Percentiles rank a stretch among this genome's conserved stretches.
These are phyloP conservation scores for Xylaria sp. DNA, from an alignment of 495 filamentous ascomycete genomes.

Conservation along the genomic window DNA sequence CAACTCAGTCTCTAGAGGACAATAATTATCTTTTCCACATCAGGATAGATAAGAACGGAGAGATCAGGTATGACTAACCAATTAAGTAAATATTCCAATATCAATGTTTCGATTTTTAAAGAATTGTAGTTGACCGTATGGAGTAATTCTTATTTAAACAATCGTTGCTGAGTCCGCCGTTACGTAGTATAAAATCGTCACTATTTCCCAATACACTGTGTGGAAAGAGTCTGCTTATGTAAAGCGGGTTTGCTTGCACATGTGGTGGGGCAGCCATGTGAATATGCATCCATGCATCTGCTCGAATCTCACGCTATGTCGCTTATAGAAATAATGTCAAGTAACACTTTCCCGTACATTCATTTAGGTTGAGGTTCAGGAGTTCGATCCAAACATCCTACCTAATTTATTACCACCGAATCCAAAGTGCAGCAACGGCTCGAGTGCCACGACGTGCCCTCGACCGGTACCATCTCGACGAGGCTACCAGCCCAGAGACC, in stretches of 20 bases:
- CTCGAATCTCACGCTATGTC: not conserved
- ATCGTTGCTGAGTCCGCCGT: too few relatives aligned
- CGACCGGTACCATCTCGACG: slow-evolving; percentile 1
- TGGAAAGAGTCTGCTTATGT: not conserved
- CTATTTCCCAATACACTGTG: not conserved
- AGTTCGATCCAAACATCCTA: slow-evolving; percentile 8
- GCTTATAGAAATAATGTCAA: slow-evolving; percentile 21
- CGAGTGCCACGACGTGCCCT: not conserved
- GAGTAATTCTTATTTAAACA: too few relatives aligned
- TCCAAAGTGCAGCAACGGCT: not conserved
- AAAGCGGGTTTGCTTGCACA: too few relatives aligned
- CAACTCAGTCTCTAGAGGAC: too few relatives aligned
- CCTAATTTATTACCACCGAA: not conserved
- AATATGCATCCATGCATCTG: not conserved
- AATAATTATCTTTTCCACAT: too few relatives aligned
- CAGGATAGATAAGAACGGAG: too few relatives aligned
- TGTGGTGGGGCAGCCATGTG: slow-evolving; percentile 15
- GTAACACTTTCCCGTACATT: not conserved
- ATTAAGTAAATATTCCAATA: too few relatives aligned
- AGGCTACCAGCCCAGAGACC: not conserved
- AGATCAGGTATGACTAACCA: too few relatives aligned
- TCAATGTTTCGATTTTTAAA: too few relatives aligned
- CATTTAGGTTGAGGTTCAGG: not conserved
- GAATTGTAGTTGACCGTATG: too few relatives aligned
- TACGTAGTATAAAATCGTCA: not conserved